Base-by-base conservation (phyloP, 257 asterid genomes). In the Lycium barbarum region DNA sequence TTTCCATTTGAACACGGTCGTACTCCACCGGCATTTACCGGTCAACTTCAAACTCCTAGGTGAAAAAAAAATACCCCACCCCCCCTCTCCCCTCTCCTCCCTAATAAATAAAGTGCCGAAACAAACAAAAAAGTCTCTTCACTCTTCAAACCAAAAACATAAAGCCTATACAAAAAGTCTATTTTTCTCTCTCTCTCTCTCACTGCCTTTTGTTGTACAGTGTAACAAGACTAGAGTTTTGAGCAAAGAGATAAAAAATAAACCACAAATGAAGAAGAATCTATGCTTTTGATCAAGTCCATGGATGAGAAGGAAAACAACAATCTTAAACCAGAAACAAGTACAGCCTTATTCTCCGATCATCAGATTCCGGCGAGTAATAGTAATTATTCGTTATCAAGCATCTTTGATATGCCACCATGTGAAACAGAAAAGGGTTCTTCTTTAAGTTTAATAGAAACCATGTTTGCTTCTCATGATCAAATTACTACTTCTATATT, bases 1-100 rank as follows among this genome's bases (percentile, higher is more conserved):
- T 74, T 73, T 47, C 43, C 61, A 20, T 20, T 74, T 49, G 62
- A 74, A 74, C 62, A 22, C 11, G 45, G 81, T 74, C 62, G 20
- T 18, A 13, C 7, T 22, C 85, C 88, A 91, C 98, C 92, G 93
- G 92, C 90, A 87, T 85, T 90, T 85, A 66, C 93, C 94, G 88
- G 95, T 95, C 91, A 88, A 89, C 88, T 78, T 80, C 68, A 17
- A 72, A 59, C 68, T 83, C 85, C 47, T 49, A 43, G 62, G 65
- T 83, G 81, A 83, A 40, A 83, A 38, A 49, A 3, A 9, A 49
- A 40, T 18, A 71, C 9, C 79, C 45, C 43, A 49, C 40, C 0
- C 9, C 55, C 35, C 45, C 33, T 55, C 85, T 8, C 55, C 35
- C 18, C 33, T 55, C 84, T 26, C 47, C 73, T 66, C 59, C 85